Conservation (phyloP, 148 eudicot genomes). For the Camellia granthamiana region DNA sequence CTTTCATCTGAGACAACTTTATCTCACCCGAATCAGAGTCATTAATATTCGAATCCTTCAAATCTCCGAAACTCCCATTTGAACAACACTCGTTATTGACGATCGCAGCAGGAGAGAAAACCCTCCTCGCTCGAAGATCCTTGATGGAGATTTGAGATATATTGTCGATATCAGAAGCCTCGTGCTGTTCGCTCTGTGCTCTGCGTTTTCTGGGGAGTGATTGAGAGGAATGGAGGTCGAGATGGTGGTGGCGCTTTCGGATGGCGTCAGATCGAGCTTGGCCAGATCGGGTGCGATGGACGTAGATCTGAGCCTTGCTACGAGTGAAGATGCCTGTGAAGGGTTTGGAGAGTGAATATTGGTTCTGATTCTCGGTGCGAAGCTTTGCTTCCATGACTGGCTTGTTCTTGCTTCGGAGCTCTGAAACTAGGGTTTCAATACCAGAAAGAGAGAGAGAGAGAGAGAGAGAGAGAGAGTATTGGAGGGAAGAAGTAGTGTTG, state of each 20-base stretch:
- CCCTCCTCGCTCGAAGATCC: too few species aligned
- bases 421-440: neutral
- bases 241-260: neutral
- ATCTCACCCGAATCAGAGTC: too few species aligned
- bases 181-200: too few species aligned
- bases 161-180: too few species aligned
- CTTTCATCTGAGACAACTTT: too few species aligned
- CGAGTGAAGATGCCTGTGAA: constrained; percentile 9
- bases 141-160: too few species aligned
- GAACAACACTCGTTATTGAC: too few species aligned
- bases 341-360: neutral
- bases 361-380: too few species aligned
- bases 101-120: too few species aligned
- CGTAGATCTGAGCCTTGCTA: constrained; percentile 10
- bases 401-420: constrained; percentile 25
- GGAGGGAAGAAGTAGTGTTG: neutral
- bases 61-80: too few species aligned
- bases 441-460: neutral
- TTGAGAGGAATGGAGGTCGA: neutral
- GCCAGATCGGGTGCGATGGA: constrained; percentile 18
- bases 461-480: constrained; percentile 1
- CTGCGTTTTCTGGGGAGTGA: too few species aligned
- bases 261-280: neutral
- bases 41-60: too few species aligned
- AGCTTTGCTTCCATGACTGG: neutral